Conservation (phyloP, 306 rosid species). For the Rubus idaeus region DNA sequence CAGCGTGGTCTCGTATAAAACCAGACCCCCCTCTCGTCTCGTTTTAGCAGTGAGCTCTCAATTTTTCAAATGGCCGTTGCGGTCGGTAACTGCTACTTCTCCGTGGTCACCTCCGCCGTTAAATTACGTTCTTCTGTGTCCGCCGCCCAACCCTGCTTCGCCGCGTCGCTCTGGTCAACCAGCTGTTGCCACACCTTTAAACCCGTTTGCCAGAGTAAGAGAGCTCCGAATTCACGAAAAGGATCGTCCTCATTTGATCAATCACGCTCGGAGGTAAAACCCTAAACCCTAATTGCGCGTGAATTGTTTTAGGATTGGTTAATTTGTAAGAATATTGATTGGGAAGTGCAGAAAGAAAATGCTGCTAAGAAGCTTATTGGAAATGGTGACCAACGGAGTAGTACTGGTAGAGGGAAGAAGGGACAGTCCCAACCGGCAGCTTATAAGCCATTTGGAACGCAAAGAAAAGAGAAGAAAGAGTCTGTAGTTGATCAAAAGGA, state of each 20-base stretch:
- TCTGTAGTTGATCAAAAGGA: conserved; percentile 48
- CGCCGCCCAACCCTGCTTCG: conserved; percentile 25
- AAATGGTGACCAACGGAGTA: conserved; percentile 22
- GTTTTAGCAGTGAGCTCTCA: background rate
- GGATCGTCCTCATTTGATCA: conserved; percentile 25
- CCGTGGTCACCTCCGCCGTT: conserved; percentile 49
- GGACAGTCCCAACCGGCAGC: conserved; percentile 40
- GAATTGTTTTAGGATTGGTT: background rate
- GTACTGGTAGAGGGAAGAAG: conserved; percentile 31
- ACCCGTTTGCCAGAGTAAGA: conserved; percentile 29
- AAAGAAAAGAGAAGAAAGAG: conserved; percentile 61
- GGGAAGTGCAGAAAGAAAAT: conserved; percentile 44
- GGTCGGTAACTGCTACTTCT: conserved; percentile 59
- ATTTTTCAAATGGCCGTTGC: conserved; percentile 59
- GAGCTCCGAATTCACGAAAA: conserved; percentile 26
- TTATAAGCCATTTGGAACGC: conserved; percentile 55
- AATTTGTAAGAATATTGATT: background rate
- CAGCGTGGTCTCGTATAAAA: background rate
- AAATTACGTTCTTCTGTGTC: conserved; percentile 44
- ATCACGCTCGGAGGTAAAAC: conserved; percentile 24
- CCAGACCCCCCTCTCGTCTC: background rate
- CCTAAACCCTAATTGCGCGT: background rate
- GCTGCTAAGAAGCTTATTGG: conserved; percentile 21
- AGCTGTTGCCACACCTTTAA: conserved; percentile 27
- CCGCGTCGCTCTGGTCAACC: conserved; percentile 29